phyloP scores from a whole-genome alignment of 371 early-diverging fungal genomes.

The Mortierella sp. region DNA sequence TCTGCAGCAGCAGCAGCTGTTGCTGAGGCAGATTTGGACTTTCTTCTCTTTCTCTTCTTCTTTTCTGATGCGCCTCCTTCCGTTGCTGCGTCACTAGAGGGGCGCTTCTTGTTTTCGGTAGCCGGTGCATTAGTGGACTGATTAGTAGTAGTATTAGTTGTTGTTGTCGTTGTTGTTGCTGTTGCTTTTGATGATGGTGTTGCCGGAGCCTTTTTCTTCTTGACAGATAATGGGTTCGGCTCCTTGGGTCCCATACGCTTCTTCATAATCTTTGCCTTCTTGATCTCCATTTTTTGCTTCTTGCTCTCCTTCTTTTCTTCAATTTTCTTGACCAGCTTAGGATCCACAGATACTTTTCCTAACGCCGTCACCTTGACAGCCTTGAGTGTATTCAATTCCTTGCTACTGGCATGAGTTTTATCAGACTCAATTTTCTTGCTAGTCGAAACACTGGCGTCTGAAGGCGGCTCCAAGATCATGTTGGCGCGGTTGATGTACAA shows the following conservation, averaged over 20 bases:
- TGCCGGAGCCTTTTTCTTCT: slow-evolving; percentile 74
- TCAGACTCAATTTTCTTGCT: slow-evolving; percentile 60
- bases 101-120: neutral
- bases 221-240: slow-evolving; percentile 89
- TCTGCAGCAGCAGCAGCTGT: neutral
- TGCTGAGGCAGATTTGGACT: neutral
- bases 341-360: slow-evolving; percentile 44
- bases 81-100: neutral
- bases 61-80: slow-evolving; percentile 15
- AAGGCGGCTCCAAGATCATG: slow-evolving; percentile 87
- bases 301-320: slow-evolving; percentile 35
- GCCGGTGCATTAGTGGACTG: neutral
- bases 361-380: slow-evolving; percentile 31
- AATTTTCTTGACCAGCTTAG: slow-evolving; percentile 31
- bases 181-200: neutral
- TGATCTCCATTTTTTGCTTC: slow-evolving; percentile 50
- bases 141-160: neutral
- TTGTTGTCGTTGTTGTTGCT: neutral
- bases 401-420: slow-evolving; percentile 63
- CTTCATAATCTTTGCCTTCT: slow-evolving; percentile 48
- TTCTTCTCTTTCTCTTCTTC: slow-evolving; percentile 36
- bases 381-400: slow-evolving; percentile 61
- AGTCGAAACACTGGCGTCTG: slow-evolving; percentile 61
- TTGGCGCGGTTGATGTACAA: slow-evolving; percentile 84
- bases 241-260: slow-evolving; percentile 77